Percentiles rank a stretch among this genome's conserved stretches.
Evolutionary conservation across 345 rosid species (phyloP).

Genomic region (Orychophragmus violaceus): DNA sequence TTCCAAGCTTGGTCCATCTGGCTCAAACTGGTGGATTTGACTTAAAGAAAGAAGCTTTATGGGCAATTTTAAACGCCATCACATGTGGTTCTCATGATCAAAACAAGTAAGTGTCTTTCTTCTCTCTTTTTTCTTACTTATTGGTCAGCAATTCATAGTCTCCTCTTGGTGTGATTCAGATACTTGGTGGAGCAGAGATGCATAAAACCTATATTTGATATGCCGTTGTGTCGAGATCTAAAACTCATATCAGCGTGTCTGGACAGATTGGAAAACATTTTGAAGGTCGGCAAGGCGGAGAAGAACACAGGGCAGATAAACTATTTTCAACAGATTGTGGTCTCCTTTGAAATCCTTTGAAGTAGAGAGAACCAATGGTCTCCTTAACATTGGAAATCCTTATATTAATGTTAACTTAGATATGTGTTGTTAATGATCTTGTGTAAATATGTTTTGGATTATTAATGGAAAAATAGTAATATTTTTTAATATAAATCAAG

Average conservation of each 20-base stretch:
- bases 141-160: not conserved
- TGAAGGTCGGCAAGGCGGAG: constrained; percentile 64
- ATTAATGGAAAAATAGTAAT: no score
- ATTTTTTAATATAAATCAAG: no score
- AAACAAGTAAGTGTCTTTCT: constrained; percentile 38
- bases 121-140: not conserved
- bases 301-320: constrained; percentile 42
- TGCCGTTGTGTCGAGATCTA: constrained; percentile 52
- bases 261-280: constrained; percentile 59
- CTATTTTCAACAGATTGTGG: constrained; percentile 47
- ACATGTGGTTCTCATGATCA: constrained; percentile 56
- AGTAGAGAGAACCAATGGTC: no score
- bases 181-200: constrained; percentile 54
- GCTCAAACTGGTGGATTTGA: constrained; percentile 58
- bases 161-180: constrained; percentile 18
- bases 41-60: constrained; percentile 29
- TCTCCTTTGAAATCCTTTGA: no score
- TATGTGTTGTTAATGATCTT: no score
- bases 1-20: constrained; percentile 45
- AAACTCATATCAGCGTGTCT: constrained; percentile 46
- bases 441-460: no score
- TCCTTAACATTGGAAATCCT: no score
- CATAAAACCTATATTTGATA: constrained; percentile 62
- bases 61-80: constrained; percentile 35
- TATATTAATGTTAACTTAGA: no score